phyloP scores from a whole-genome alignment of 768 basidiomycete species.

The Lactifluus subvellereus region DNA sequence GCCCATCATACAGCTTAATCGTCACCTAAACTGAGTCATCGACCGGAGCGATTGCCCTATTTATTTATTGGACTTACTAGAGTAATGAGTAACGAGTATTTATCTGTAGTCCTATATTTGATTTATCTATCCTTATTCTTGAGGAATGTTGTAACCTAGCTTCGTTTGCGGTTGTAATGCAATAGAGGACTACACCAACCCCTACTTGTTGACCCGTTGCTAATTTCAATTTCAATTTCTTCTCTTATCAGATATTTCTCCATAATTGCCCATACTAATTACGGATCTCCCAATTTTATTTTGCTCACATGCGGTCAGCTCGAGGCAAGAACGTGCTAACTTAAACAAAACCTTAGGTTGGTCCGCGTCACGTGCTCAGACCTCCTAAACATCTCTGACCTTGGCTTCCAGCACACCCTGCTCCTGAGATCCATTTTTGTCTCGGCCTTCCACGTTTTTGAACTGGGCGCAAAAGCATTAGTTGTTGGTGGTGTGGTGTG shows the following conservation, averaged over 20 bases:
- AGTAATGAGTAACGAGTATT: background rate
- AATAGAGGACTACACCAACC: too few relatives aligned
- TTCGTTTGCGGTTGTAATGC: background rate
- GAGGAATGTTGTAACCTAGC: background rate
- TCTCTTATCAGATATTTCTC: background rate
- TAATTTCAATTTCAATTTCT: background rate
- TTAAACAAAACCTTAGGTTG: background rate
- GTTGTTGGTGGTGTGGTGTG: too few relatives aligned
- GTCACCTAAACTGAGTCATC: slow-evolving; percentile 10
- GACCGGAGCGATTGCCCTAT: background rate
- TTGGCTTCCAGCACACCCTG: too few relatives aligned
- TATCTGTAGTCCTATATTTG: background rate
- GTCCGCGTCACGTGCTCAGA: too few relatives aligned
- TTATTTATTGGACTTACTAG: background rate
- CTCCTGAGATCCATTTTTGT: too few relatives aligned
- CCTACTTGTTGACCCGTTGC: too few relatives aligned
- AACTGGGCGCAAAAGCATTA: too few relatives aligned
- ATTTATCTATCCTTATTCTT: slow-evolving; percentile 4
- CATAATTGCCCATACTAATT: background rate
- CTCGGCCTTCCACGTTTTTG: too few relatives aligned
- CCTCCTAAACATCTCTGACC: too few relatives aligned
- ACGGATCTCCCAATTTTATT: too few relatives aligned
- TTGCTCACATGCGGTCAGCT: too few relatives aligned
- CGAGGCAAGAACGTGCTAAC: background rate
- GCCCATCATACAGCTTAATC: slow-evolving; percentile 25